These are phyloP conservation scores for Tilletiopsis washingtonensis DNA, from an alignment of 1,284 basidiomycete species.

Conservation along the genomic window DNA sequence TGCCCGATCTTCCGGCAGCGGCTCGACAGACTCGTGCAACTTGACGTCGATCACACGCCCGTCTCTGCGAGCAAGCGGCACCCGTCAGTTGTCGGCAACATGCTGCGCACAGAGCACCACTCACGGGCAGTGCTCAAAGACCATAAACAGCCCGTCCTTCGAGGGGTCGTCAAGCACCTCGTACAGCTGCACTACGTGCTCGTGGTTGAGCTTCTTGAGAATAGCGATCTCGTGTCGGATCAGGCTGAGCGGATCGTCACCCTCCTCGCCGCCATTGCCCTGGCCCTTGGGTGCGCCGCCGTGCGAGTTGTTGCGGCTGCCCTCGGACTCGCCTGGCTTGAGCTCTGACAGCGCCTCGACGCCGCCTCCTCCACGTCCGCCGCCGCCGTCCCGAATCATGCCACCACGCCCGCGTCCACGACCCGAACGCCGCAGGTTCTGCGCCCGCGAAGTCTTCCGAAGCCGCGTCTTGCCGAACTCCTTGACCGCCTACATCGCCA, in stretches of 20 bases:
- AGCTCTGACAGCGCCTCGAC: neutral
- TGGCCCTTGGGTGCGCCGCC: neutral
- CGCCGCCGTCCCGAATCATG: neutral
- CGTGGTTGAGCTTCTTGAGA: constrained; percentile 46
- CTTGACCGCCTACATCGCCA: constrained; percentile 27
- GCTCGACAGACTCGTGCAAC: constrained; percentile 30
- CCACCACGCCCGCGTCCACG: constrained; percentile 2
- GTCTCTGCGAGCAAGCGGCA: constrained; percentile 40
- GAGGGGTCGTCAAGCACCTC: constrained; percentile 55
- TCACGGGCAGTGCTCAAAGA: constrained; percentile 35
- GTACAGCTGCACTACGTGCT: constrained; percentile 51
- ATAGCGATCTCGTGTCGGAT: constrained; percentile 43
- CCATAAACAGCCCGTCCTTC: constrained; percentile 54
- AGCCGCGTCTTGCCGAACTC: constrained; percentile 45
- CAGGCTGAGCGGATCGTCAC: constrained; percentile 33
- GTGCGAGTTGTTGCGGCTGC: neutral
- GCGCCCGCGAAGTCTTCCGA: constrained; percentile 17
- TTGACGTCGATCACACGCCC: constrained; percentile 53
- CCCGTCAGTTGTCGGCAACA: neutral
- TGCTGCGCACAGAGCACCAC: neutral
- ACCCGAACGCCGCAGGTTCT: neutral
- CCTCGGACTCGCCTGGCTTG: neutral
- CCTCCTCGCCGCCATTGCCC: neutral
- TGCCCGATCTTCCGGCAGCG: constrained; percentile 44
- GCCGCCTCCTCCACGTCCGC: neutral